Base-by-base conservation (phyloP, 2,329 filamentous ascomycete genomes). In the Karstenula rhodostoma region DNA sequence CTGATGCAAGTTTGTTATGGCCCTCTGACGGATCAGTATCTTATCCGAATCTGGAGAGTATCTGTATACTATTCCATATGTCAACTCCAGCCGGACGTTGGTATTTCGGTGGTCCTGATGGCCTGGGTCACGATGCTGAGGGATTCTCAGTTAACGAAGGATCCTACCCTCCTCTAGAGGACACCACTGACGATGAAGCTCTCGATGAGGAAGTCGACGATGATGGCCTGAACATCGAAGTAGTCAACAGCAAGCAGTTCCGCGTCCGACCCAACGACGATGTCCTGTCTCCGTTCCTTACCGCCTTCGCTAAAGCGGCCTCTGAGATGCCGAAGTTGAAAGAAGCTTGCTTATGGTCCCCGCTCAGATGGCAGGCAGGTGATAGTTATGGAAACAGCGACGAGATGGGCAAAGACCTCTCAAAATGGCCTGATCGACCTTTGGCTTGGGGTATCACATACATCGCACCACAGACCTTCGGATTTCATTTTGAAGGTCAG, bases 21-120 rank as follows among this genome's bases (percentile, higher is more conserved):
- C 50, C 50, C 13, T 29, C 22, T 32, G 35, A 43, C 9, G 50
- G 50, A 13, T 23, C 17, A n/a, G 10, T 22, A 29, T 42, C 47
- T 19, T 62, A 56, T 42, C 60, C 60, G 40, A 33, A 40, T 22
- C 44, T 61, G 6, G 59, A 61, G 25, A 54, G 19, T 29, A 9
- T 61, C 13, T 23, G 35, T 27, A 51, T 61, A 15, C 5, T 47
- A 19, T 51, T 61, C 23, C 59, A 61, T 35, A 56, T 58, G n/a
- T 29, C 35, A 22, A 49, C 35, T 12, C 59, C 59, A 13, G 49
- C 59, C 3, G 56, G 56, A 19, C 13, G n/a, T 22, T 61, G 59
- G 56, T 61, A 61, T 27, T 61, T 61, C n/a, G 22, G 52, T 13
- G 59, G 56, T 10, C 55, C 59, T 8, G 10, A 54, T 49, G 46